phyloP scores from a whole-genome alignment of 2,329 filamentous ascomycete species.

The Trichoderma semiorbis region DNA sequence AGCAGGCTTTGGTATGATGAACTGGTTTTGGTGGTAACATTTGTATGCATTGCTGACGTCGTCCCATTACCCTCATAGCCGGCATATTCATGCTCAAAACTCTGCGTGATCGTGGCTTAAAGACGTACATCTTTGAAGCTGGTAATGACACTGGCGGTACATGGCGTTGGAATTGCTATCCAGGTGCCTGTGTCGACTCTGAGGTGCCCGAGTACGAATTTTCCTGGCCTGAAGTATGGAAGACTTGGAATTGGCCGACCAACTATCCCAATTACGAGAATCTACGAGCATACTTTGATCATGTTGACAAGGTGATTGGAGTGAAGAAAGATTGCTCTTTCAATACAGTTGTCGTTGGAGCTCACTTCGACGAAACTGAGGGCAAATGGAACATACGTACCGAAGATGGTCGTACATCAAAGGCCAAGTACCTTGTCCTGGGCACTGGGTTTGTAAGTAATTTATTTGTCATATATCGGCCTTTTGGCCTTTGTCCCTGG shows the following conservation, averaged over 20 bases:
- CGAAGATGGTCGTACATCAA: slow-evolving; percentile 46
- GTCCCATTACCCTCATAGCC: slow-evolving; percentile 26
- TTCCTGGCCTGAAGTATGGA: slow-evolving; percentile 48
- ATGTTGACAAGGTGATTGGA: slow-evolving; percentile 52
- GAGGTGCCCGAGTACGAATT: slow-evolving; percentile 53
- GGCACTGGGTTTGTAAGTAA: slow-evolving; percentile 49
- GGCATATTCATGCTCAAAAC: slow-evolving; percentile 51
- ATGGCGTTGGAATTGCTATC: slow-evolving; percentile 57
- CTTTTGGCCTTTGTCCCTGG: background rate
- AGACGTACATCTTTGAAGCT: slow-evolving; percentile 50
- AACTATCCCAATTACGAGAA: slow-evolving; percentile 52
- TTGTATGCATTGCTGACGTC: background rate
- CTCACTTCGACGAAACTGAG: slow-evolving; percentile 46
- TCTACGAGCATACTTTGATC: slow-evolving; percentile 56
- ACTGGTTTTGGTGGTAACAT: background rate
- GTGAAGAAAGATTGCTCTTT: slow-evolving; percentile 57
- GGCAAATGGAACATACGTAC: slow-evolving; percentile 51
- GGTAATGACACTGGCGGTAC: slow-evolving; percentile 49
- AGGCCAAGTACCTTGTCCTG: slow-evolving; percentile 49
- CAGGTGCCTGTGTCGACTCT: slow-evolving; percentile 52
- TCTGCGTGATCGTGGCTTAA: slow-evolving; percentile 48
- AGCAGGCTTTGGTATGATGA: slow-evolving; percentile 40
- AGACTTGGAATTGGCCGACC: slow-evolving; percentile 55
- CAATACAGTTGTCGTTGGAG: slow-evolving; percentile 51
- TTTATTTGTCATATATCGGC: too few relatives aligned